phyloP scores from a whole-genome alignment of 2,329 filamentous ascomycete genomes.

The Fusarium algeriense region DNA sequence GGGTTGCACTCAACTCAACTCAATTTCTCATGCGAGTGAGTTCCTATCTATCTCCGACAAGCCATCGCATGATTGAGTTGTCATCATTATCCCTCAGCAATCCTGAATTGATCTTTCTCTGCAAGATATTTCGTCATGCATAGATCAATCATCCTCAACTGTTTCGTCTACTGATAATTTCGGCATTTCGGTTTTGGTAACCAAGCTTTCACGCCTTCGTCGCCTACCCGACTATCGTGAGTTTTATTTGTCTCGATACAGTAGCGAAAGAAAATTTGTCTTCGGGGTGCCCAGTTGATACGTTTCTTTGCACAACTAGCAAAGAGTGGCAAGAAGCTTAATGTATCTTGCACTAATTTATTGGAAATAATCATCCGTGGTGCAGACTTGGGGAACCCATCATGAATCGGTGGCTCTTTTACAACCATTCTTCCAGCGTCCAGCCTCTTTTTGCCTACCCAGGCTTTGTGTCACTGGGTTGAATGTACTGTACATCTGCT shows the following conservation, averaged over 20 bases:
- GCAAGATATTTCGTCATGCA: conserved; percentile 27
- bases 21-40: conserved; percentile 20
- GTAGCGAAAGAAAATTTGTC: conserved; percentile 17
- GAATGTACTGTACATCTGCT: conserved; percentile 24
- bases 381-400: background rate
- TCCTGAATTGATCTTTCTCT: conserved; percentile 1
- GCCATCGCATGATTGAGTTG: conserved; percentile 25
- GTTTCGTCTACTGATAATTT: conserved; percentile 14
- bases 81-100: conserved; percentile 27
- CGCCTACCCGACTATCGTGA: conserved; percentile 22
- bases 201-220: background rate
- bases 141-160: conserved; percentile 1
- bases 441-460: background rate
- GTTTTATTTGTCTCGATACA: background rate
- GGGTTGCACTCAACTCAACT: conserved; percentile 40
- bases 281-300: conserved; percentile 12
- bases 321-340: conserved; percentile 8
- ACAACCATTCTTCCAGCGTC: background rate
- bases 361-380: conserved; percentile 11
- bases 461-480: background rate
- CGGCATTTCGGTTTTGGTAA: background rate
- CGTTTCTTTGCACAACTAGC: conserved; percentile 6
- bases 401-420: conserved; percentile 4
- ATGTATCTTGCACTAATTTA: background rate
- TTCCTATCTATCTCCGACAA: conserved; percentile 27